These are phyloP conservation scores for Monotropa hypopitys DNA, from an alignment of 179 eudicot genomes.

Conservation along the genomic window DNA sequence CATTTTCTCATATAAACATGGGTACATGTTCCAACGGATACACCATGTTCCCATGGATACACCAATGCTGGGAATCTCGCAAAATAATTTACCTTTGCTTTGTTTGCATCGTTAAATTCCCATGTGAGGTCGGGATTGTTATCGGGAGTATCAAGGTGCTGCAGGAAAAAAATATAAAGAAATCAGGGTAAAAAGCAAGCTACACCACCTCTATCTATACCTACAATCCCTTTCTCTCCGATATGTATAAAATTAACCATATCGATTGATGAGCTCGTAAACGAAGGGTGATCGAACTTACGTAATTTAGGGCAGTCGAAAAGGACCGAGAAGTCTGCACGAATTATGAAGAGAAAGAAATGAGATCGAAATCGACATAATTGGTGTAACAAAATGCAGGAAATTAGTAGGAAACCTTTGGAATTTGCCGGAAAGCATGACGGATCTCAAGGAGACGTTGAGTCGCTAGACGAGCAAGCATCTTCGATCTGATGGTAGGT, in stretches of 20 bases:
- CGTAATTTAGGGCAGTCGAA: slow-evolving; percentile 86
- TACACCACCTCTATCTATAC: not conserved
- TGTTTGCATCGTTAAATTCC: slow-evolving; percentile 60
- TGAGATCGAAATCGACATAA: slow-evolving; percentile 1
- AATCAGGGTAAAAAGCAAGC: not conserved
- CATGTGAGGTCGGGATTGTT: slow-evolving; percentile 68
- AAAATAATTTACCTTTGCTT: slow-evolving; percentile 38
- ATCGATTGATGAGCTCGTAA: not conserved
- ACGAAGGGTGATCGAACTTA: slow-evolving; percentile 26
- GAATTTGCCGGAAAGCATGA: slow-evolving; percentile 39
- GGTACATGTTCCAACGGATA: not conserved
- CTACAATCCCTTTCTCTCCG: not conserved
- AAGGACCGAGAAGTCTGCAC: slow-evolving; percentile 60
- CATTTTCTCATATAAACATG: not conserved
- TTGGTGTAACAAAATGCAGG: not conserved
- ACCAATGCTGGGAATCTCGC: not conserved
- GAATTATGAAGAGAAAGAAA: not conserved
- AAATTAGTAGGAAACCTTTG: slow-evolving; percentile 24
- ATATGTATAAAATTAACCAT: not conserved
- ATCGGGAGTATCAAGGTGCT: slow-evolving; percentile 88
- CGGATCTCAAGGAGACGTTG: slow-evolving; percentile 69
- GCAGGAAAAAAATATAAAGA: slow-evolving; percentile 8
- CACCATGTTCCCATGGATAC: not conserved
- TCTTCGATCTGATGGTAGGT: slow-evolving; percentile 17
- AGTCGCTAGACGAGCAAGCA: slow-evolving; percentile 62